Conservation (phyloP, 2,329 filamentous ascomycete genomes). For the Penicillium decumbens region DNA sequence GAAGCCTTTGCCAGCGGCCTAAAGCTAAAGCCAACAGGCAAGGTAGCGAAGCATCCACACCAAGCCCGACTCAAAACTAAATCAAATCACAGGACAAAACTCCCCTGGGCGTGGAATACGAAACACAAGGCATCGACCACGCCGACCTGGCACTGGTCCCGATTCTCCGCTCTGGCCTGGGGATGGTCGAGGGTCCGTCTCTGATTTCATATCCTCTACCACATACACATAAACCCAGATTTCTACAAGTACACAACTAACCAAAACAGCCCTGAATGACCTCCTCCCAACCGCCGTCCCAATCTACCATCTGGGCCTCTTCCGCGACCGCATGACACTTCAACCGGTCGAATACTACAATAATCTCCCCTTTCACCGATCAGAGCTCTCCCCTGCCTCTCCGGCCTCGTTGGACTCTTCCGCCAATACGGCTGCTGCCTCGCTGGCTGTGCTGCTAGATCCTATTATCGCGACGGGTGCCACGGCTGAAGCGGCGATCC, state of each 20-base stretch:
- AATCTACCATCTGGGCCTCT: conserved; percentile 90
- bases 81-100: conserved; percentile 60
- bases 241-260: background rate
- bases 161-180: conserved; percentile 85
- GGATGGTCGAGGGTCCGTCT: conserved; percentile 73
- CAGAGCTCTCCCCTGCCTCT: conserved; percentile 25
- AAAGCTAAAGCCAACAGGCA: conserved; percentile 54
- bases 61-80: conserved; percentile 2
- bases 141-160: conserved; percentile 74
- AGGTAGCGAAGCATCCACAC: conserved; percentile 44
- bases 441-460: conserved; percentile 79
- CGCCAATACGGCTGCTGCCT: conserved; percentile 43
- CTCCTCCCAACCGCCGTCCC: conserved; percentile 76
- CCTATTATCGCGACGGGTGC: conserved; percentile 92
- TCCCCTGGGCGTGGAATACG: conserved; percentile 72
- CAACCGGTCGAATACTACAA: conserved; percentile 97
- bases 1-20: conserved; percentile 70
- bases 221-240: background rate
- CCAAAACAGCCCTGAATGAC: conserved; percentile 62
- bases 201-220: background rate
- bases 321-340: conserved; percentile 80
- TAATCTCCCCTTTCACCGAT: conserved; percentile 69
- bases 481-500: conserved; percentile 83
- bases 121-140: conserved; percentile 59
- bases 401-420: conserved; percentile 21